phyloP scores from a whole-genome alignment of 2,329 filamentous ascomycete genomes.

The Clarireedia paspali region DNA sequence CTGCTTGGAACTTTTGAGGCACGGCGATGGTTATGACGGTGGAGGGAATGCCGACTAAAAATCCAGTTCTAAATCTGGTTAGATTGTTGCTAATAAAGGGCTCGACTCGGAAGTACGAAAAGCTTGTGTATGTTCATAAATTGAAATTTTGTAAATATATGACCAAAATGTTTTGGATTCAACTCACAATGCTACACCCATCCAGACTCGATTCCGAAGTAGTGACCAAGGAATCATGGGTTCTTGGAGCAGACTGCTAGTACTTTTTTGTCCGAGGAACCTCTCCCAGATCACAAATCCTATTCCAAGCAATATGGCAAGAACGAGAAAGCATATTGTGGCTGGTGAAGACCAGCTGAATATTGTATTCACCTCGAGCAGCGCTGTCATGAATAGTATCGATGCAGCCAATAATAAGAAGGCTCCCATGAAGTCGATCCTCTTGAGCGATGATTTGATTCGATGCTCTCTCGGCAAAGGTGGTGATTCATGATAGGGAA shows the following conservation, averaged over 20 bases:
- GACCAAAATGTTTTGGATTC: too few species aligned
- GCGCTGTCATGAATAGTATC: background rate
- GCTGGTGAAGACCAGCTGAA: background rate
- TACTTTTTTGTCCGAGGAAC: slow-evolving; percentile 8
- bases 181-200: slow-evolving; percentile 12
- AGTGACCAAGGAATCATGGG: slow-evolving; percentile 13
- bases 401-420: background rate
- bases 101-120: too few species aligned
- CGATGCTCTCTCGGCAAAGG: background rate
- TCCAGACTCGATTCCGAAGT: slow-evolving; percentile 9
- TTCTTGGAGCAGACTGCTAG: slow-evolving; percentile 10
- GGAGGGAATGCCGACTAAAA: too few species aligned
- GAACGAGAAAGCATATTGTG: background rate
- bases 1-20: too few species aligned
- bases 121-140: too few species aligned
- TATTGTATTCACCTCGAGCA: background rate
- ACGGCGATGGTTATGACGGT: too few species aligned
- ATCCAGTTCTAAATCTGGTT: too few species aligned
- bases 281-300: slow-evolving; percentile 30
- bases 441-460: background rate
- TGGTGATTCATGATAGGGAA: background rate
- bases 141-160: too few species aligned
- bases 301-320: slow-evolving; percentile 12
- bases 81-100: too few species aligned
- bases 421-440: background rate